Percentiles rank a stretch among this genome's conserved stretches.
Evolutionary conservation across 2,329 filamentous ascomycete genomes (phyloP).

Genomic region (Sclerotinia glacialis): DNA sequence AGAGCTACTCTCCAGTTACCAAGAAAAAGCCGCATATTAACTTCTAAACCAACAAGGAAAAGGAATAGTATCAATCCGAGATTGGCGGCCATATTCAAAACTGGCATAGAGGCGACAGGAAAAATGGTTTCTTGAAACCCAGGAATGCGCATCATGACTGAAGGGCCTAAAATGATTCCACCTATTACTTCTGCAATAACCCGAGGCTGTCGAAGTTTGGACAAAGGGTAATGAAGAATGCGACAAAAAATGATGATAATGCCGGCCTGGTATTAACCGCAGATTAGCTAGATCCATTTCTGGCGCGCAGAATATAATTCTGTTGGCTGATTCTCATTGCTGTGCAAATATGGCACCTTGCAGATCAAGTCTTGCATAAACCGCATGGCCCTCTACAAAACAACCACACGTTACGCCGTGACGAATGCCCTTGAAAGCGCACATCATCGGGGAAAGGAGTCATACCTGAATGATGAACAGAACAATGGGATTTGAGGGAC

Average conservation of each 20-base stretch:
- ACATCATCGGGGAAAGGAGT: not conserved
- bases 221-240: constrained; percentile 71
- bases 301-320: not conserved
- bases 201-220: constrained; percentile 72
- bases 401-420: not conserved
- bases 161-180: constrained; percentile 82
- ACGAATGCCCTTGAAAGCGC: not conserved
- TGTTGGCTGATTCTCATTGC: not conserved
- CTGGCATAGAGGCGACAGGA: constrained; percentile 69
- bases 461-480: constrained; percentile 67
- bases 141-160: constrained; percentile 82
- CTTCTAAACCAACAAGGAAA: constrained; percentile 84
- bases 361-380: not conserved
- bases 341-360: not conserved
- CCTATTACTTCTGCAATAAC: constrained; percentile 84
- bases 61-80: constrained; percentile 80
- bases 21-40: constrained; percentile 73
- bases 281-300: not conserved
- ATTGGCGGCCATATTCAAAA: constrained; percentile 75
- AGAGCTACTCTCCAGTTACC: constrained; percentile 78
- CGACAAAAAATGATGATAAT: constrained; percentile 76
- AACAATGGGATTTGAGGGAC: constrained; percentile 62
- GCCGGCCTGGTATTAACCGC: constrained; percentile 48
- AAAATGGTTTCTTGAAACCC: constrained; percentile 76
- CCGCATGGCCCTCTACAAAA: not conserved